Evolutionary conservation across 495 filamentous ascomycete species (phyloP).

Genomic region (Oleoguttula mirabilis): DNA sequence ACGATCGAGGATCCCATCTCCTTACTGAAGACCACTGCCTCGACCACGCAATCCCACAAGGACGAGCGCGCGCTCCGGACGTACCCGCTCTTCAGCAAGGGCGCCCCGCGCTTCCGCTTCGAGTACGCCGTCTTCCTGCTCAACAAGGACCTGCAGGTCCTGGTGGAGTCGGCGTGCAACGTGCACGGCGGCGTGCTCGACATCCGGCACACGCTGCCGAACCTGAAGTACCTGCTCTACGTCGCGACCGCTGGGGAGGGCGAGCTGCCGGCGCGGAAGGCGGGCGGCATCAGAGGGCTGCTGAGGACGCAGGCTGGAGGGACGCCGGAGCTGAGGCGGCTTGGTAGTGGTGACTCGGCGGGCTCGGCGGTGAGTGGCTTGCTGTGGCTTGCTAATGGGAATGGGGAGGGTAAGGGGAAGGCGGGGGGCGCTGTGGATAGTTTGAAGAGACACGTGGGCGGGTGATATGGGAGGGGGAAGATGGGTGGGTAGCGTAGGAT

Average conservation of each 20-base stretch:
- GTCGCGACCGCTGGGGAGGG: conserved; percentile 66
- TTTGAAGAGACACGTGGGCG: conserved; percentile 11
- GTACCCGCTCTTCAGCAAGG: conserved; percentile 63
- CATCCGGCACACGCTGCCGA: conserved; percentile 80
- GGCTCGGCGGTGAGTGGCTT: background rate
- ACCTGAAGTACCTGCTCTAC: conserved; percentile 85
- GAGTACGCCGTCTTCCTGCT: conserved; percentile 91
- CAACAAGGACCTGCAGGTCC: conserved; percentile 82
- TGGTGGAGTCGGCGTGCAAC: conserved; percentile 57
- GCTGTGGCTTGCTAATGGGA: background rate
- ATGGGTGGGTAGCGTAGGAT: background rate
- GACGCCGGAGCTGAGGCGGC: background rate
- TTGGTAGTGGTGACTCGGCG: conserved; percentile 3
- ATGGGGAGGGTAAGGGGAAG: conserved; percentile 1
- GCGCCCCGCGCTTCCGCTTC: conserved; percentile 69
- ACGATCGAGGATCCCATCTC: conserved; percentile 72
- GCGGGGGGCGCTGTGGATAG: conserved; percentile 15
- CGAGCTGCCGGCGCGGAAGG: conserved; percentile 66
- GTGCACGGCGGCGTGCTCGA: conserved; percentile 62
- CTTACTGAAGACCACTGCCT: conserved; percentile 23
- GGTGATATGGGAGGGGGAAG: background rate
- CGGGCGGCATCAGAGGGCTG: conserved; percentile 60
- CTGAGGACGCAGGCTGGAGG: conserved; percentile 32
- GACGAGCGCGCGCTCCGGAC: conserved; percentile 11
- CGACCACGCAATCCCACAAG: conserved; percentile 10